A percentile compares a stretch with the other conserved stretches of the same genome.
Evolutionary conservation across 2,329 filamentous ascomycete genomes (phyloP).

Genomic region (Eutypella sp.): DNA sequence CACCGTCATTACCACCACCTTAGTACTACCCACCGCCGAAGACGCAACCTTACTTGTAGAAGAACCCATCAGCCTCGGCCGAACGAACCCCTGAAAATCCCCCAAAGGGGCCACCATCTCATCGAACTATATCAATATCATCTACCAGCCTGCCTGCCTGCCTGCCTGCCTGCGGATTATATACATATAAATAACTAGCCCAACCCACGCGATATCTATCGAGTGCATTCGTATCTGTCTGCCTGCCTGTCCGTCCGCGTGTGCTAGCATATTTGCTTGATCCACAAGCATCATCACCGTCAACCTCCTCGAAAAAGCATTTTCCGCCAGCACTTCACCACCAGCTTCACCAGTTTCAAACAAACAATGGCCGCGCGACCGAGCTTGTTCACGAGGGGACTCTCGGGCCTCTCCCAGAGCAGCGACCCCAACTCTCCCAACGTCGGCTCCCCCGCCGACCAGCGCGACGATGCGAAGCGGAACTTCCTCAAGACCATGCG

Average conservation of each 20-base stretch:
- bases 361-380: constrained; percentile 51
- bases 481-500: constrained; percentile 74
- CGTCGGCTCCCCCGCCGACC: constrained; percentile 63
- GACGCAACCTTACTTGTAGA: not conserved
- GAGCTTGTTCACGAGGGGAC: constrained; percentile 56
- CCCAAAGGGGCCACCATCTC: no score
- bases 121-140: not conserved
- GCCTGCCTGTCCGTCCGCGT: no score
- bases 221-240: no score
- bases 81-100: no score
- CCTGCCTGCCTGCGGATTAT: no score
- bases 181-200: no score
- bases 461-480: constrained; percentile 75
- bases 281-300: constrained; percentile 1
- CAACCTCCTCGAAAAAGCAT: constrained; percentile 9
- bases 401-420: constrained; percentile 57
- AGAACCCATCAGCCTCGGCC: not conserved
- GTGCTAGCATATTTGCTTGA: no score
- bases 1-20: no score
- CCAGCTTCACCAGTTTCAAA: not conserved
- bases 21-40: no score
- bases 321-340: constrained; percentile 9
- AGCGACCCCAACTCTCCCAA: constrained; percentile 54
- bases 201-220: no score
- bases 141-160: not conserved